Evolutionary conservation across 352 stramenopile genomes (phyloP), one percentile per base, ranked within the genome.

Genomic region (Phytophthora niederhauseri): DNA sequence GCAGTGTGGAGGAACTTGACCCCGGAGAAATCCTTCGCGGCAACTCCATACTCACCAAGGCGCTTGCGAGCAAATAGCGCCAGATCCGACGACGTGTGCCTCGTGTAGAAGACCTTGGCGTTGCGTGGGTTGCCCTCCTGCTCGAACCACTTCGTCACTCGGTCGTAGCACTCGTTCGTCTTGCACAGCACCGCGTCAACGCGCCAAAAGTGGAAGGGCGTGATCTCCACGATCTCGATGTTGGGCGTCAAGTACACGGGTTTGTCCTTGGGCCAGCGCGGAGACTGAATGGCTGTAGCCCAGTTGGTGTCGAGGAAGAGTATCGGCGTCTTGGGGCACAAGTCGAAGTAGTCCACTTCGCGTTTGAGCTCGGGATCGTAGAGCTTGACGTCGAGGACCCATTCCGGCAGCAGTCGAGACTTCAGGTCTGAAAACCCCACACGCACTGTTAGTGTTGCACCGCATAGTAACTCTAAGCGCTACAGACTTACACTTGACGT

Each of bases 161-260:
- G 76, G 20, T 80, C 65, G 64, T 78, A 81, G 61, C 74, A 89
- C 28, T 76, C 73, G n/a, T 69, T 60, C 4, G 77, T 88, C 66
- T 93, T 94, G 73, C 83, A 91, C 2, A 94, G 62, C 20, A 94
- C 71, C 1, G 70, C 78, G 57, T 93, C 75, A 2, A 76, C 73
- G 9, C 70, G 41, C 66, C 76, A 85, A 50, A 85, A 87, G 38
- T 91, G 71, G n/a, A 67, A 41, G 0, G 78, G 71, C 6, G 67
- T 70, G 28, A 93, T 64, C 68, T 92, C 74, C 56, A 77, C 64
- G 55, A 89, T 87, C 57, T 90, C 76, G 12, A 86, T 82, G 41
- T 86, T 86, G 4, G 78, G 70, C 57, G 80, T 79, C 31, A 82
- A 52, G 57, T 82, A 90, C 17, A 90, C 58, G 0, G 78, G 71